Percentiles rank a stretch among this genome's conserved stretches.
Evolutionary conservation across 2,329 filamentous ascomycete species (phyloP).

Genomic region (Colletotrichum sp.): DNA sequence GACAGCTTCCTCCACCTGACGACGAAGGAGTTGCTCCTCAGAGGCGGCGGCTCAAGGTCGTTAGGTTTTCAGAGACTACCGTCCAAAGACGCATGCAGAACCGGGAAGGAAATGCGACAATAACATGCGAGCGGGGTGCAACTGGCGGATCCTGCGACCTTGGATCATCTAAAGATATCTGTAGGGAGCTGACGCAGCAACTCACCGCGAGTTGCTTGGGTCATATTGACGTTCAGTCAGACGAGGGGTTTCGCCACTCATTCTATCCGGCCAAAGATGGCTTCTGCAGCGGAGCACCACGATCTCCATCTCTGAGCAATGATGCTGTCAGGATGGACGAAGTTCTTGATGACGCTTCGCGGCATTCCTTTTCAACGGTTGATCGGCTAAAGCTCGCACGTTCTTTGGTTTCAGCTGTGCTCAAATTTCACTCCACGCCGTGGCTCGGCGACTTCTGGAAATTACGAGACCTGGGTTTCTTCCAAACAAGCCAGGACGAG

Average conservation of each 20-base stretch:
- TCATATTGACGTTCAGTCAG: background rate
- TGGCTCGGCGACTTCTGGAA: too few species aligned
- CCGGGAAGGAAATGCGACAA: background rate
- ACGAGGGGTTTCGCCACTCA: background rate
- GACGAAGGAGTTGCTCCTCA: background rate
- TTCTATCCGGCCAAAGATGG: background rate
- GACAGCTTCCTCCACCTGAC: background rate
- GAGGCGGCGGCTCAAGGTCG: background rate
- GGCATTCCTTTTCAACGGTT: too few species aligned
- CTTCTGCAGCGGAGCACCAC: background rate
- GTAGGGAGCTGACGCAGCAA: background rate
- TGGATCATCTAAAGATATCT: background rate
- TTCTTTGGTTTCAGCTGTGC: too few species aligned
- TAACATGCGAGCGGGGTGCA: background rate
- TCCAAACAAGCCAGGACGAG: fast-evolving
- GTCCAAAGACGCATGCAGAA: background rate
- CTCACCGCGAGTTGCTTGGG: background rate
- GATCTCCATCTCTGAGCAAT: background rate
- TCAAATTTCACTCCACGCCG: too few species aligned
- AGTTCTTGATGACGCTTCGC: too few species aligned
- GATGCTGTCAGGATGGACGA: too few species aligned
- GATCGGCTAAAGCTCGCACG: too few species aligned
- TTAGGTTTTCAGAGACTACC: background rate
- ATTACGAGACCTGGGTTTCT: too few species aligned
- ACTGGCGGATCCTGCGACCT: background rate